A percentile compares a stretch with the other conserved stretches of the same genome.
These are phyloP conservation scores for Aspergillus pseudotamarii DNA, from an alignment of 2,329 filamentous ascomycete genomes.

Conservation along the genomic window DNA sequence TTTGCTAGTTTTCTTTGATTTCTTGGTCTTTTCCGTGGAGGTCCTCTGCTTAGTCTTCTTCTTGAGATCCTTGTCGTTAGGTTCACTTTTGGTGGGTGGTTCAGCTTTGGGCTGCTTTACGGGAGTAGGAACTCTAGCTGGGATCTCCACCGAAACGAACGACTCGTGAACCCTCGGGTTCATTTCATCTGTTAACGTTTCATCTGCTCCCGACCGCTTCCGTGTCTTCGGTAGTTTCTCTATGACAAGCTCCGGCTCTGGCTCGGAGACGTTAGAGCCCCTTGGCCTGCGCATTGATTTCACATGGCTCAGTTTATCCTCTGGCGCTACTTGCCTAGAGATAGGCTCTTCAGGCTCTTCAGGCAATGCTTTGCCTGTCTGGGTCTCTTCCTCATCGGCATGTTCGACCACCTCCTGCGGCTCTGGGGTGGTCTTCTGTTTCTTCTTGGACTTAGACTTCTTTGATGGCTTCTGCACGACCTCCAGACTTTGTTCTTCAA, in stretches of 20 bases:
- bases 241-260: neutral
- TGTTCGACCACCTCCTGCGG: slow-evolving; percentile 14
- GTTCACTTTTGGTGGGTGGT: slow-evolving; percentile 12
- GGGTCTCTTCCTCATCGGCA: slow-evolving; percentile 13
- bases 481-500: slow-evolving; percentile 47
- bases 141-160: slow-evolving; percentile 33
- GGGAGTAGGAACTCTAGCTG: slow-evolving; percentile 25
- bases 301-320: neutral
- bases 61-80: slow-evolving; percentile 25
- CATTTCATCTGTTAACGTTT: slow-evolving; percentile 12
- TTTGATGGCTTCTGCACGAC: slow-evolving; percentile 25
- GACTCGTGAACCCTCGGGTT: slow-evolving; percentile 30
- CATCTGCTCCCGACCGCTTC: slow-evolving; percentile 9
- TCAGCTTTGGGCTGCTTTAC: slow-evolving; percentile 36
- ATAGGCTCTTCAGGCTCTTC: neutral
- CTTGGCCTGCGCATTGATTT: slow-evolving; percentile 6
- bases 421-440: slow-evolving; percentile 25
- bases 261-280: slow-evolving; percentile 5
- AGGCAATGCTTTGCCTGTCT: slow-evolving; percentile 5
- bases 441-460: slow-evolving; percentile 35
- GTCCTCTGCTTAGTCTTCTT: slow-evolving; percentile 32
- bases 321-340: slow-evolving; percentile 2
- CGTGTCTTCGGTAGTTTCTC: neutral
- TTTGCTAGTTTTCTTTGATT: slow-evolving; percentile 20
- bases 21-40: slow-evolving; percentile 33